A percentile compares a stretch with the other conserved stretches of the same genome.
Evolutionary conservation across 2,329 filamentous ascomycete species (phyloP).

Genomic region (Emergomyces orientalis): DNA sequence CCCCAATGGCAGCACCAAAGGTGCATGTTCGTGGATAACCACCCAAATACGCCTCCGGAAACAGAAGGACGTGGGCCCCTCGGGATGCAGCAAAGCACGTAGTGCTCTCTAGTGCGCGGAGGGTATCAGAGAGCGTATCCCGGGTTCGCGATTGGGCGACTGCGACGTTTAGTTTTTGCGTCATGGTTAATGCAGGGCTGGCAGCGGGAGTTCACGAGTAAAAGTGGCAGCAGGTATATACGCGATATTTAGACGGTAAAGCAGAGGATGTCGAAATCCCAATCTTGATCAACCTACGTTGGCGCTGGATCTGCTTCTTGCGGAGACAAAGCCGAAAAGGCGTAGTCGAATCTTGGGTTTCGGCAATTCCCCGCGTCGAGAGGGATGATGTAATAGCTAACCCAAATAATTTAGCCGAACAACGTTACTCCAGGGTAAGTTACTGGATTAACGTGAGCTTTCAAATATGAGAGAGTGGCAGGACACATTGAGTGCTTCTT

Average conservation of each 20-base stretch:
- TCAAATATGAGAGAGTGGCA: too few species aligned
- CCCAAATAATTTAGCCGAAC: too few species aligned
- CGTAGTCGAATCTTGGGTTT: not conserved
- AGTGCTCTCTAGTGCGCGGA: conserved; percentile 55
- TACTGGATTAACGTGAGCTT: too few species aligned
- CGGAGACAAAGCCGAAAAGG: not conserved
- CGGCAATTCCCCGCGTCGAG: not conserved
- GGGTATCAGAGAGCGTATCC: conserved; percentile 44
- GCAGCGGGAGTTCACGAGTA: not conserved
- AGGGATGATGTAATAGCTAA: conserved; percentile 1
- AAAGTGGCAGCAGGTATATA: not conserved
- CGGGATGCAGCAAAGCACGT: conserved; percentile 54
- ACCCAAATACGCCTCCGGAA: conserved; percentile 86
- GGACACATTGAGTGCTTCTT: too few species aligned
- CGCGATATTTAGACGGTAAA: not conserved
- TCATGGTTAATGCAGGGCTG: conserved; percentile 24
- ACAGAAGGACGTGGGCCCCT: conserved; percentile 62
- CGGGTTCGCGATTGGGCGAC: conserved; percentile 41
- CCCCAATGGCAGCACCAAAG: conserved; percentile 68
- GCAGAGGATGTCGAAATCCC: not conserved
- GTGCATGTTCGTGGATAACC: conserved; percentile 76
- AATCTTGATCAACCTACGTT: too few species aligned
- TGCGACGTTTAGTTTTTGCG: conserved; percentile 35
- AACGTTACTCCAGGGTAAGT: too few species aligned
- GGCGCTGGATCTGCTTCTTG: not conserved